phyloP scores from a whole-genome alignment of 495 filamentous ascomycete species.

The Tuber melanosporum region DNA sequence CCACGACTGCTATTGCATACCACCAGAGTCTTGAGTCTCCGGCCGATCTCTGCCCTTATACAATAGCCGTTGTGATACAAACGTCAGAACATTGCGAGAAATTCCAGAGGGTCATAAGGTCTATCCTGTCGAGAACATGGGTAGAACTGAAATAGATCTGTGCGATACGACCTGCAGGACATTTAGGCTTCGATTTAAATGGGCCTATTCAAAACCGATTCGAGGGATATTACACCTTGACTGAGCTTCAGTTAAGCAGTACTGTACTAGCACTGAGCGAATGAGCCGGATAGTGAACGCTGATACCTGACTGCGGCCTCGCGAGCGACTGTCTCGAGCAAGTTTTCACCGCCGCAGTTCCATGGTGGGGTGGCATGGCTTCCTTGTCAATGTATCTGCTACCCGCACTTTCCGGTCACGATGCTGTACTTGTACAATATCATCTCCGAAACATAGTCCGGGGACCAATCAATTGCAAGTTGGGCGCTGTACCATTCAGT shows the following conservation, averaged over 20 bases:
- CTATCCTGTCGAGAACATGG: not conserved
- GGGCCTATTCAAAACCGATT: not conserved
- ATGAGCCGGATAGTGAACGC: not conserved
- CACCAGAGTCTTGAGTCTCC: no score
- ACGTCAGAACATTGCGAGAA: no score
- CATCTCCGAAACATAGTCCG: not conserved
- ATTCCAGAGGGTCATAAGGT: not conserved
- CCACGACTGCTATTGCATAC: no score
- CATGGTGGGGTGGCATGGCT: not conserved
- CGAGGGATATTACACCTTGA: not conserved
- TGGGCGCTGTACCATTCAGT: not conserved
- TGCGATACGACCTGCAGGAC: not conserved
- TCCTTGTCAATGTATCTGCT: not conserved
- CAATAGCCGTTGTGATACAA: no score
- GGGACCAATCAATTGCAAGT: not conserved
- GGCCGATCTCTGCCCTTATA: no score
- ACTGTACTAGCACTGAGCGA: not conserved
- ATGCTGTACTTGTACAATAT: not conserved
- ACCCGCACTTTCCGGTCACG: not conserved
- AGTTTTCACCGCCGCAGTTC: not conserved
- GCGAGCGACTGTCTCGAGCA: not conserved
- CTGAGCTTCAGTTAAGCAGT: not conserved
- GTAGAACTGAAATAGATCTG: not conserved
- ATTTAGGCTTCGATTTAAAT: not conserved
- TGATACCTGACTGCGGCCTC: not conserved